Conservation (phyloP, 169 alveolate species). For the Cryptosporidium ubiquitum region DNA sequence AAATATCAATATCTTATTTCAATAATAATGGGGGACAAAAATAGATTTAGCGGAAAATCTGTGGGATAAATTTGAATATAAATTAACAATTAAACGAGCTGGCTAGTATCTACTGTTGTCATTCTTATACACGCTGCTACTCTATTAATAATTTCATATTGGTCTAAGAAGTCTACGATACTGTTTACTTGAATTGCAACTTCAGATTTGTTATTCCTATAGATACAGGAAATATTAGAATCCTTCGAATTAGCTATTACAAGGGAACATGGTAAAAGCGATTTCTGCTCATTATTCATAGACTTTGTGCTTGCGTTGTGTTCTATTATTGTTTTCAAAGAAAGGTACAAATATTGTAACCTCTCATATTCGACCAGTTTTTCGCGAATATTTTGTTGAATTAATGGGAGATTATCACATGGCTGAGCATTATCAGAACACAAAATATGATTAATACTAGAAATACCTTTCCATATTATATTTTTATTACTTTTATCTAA, state of each 20-base stretch:
- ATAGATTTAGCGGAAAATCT: background rate
- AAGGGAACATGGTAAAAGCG: constrained; percentile 47
- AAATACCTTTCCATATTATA: constrained; percentile 67
- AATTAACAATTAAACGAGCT: background rate
- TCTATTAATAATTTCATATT: constrained; percentile 57
- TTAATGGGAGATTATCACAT: constrained; percentile 47
- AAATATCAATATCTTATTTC: background rate
- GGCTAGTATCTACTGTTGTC: background rate
- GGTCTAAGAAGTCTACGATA: constrained; percentile 62
- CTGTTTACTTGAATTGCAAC: constrained; percentile 66
- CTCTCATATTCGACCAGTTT: constrained; percentile 60
- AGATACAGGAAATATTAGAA: constrained; percentile 58
- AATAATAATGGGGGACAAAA: constrained; percentile 20
- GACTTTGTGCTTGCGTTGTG: constrained; percentile 9
- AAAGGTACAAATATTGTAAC: constrained; percentile 23
- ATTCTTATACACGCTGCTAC: constrained; percentile 57
- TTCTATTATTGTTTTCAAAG: constrained; percentile 65
- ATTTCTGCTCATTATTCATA: background rate
- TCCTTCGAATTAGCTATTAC: constrained; percentile 56
- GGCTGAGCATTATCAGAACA: background rate
- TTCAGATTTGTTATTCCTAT: constrained; percentile 28
- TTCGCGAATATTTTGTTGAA: constrained; percentile 56
- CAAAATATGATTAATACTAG: constrained; percentile 34
- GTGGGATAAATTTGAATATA: background rate
- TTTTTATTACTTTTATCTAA: constrained; percentile 78